These are phyloP conservation scores for Phytophthora lateralis DNA, from an alignment of 352 stramenopile species.

Conservation along the genomic window DNA sequence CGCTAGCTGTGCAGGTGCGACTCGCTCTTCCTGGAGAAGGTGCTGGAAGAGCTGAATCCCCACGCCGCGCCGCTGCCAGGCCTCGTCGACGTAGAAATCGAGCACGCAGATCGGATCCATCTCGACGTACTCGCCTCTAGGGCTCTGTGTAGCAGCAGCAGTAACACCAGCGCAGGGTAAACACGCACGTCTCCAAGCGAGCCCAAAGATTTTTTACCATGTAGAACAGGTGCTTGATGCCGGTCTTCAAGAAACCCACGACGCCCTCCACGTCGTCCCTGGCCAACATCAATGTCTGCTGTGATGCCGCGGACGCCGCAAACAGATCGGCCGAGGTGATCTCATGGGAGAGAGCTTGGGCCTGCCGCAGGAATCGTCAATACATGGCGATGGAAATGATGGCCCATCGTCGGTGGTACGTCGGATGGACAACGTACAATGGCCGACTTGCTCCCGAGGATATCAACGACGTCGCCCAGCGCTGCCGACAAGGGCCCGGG, in stretches of 20 bases:
- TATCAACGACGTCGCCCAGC: conserved; percentile 43
- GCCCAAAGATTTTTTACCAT: conserved; percentile 38
- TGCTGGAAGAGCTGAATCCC: conserved; percentile 66
- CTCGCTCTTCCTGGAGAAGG: conserved; percentile 50
- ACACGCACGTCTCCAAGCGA: neutral
- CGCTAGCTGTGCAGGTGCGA: conserved; percentile 44
- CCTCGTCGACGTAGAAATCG: conserved; percentile 76
- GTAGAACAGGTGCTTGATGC: conserved; percentile 80
- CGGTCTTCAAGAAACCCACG: conserved; percentile 69
- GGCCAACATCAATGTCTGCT: conserved; percentile 54
- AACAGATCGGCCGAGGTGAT: conserved; percentile 68
- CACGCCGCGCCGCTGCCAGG: conserved; percentile 61
- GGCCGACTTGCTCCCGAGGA: conserved; percentile 51
- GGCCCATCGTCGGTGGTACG: conserved; percentile 4
- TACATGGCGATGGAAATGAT: neutral
- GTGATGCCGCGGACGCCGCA: conserved; percentile 14
- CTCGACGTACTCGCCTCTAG: conserved; percentile 67
- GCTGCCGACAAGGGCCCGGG: conserved; percentile 23
- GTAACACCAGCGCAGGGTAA: neutral
- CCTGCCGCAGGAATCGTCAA: conserved; percentile 35
- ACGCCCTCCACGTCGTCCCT: conserved; percentile 23
- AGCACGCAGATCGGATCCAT: conserved; percentile 79
- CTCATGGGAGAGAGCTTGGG: conserved; percentile 58
- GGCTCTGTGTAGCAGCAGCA: conserved; percentile 40
- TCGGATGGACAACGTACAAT: conserved; percentile 36